Evolutionary conservation across 1,139 yeast genomes (phyloP), one percentile per base, ranked within the genome.

Genomic region (Zygosaccharomyces pseudobailii): DNA sequence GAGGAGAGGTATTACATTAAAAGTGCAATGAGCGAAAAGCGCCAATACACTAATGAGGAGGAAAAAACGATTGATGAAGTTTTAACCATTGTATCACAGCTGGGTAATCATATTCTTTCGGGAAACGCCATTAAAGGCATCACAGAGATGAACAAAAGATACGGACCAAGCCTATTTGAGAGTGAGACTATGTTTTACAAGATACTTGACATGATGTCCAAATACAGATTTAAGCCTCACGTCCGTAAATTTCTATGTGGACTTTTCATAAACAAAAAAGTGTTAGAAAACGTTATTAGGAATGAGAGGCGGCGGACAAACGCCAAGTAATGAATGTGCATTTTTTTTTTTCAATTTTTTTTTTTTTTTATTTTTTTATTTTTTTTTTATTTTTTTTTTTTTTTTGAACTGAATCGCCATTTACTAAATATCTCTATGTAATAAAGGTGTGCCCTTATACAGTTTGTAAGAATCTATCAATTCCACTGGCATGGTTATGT

Each of bases 231-330:
- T 67, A 79, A 84, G 50, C 78, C 76, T 41, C 76, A 78, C 7
- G 80, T 81, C 34, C 69, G 95, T 36, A 75, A 80, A 55, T 85
- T 82, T 58, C 72, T 89, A 7, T 75, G 88, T 56, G 90, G 83
- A 44, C 68, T 87, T 50, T 83, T 88, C 59, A 74, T 77, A 42
- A 78, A 79, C 55, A 72, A 78, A 4, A 71, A 71, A 30, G 71
- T 84, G 39, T 67, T 87, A 61, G 92, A 84, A 53, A 67, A 67
- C 31, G 62, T 80, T 46, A 70, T 76, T 39, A 74, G 68, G 57
- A 66, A 71, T 42, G 79, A 75, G 46, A 65, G 75, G 46, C 61
- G 58, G 48, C 47, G 45, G 36, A 45, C 2, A 9, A 36, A 17
- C 33, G 25, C 36, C 13, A 40, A 32, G 38, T 28, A 28, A 38